These are phyloP conservation scores for Botrytis byssoidea DNA, from an alignment of 2,329 filamentous ascomycete species.

Conservation along the genomic window DNA sequence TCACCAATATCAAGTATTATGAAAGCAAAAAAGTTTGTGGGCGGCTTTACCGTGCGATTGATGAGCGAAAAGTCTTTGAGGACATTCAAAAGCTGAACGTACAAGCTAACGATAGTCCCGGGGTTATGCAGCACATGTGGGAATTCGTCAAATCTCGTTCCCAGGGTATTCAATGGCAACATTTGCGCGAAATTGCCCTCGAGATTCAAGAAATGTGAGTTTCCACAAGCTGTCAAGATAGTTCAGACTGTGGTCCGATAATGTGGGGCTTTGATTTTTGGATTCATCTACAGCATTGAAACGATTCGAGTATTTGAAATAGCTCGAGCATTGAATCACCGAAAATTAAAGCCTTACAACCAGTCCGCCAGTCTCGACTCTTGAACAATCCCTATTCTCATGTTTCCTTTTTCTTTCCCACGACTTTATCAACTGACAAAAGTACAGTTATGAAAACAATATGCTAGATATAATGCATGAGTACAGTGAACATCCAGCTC, in stretches of 20 bases:
- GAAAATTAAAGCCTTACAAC: background rate
- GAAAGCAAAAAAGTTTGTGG: slow-evolving; percentile 67
- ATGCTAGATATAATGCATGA: slow-evolving; percentile 49
- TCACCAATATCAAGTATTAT: slow-evolving; percentile 58
- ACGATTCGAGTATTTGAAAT: background rate
- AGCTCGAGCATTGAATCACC: background rate
- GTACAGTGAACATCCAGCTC: slow-evolving; percentile 43
- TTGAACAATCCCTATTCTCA: slow-evolving; percentile 25
- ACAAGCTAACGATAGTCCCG: slow-evolving; percentile 14
- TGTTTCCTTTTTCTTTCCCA: background rate
- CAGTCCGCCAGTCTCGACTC: background rate
- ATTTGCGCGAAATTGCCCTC: slow-evolving; percentile 41
- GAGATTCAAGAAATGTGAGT: slow-evolving; percentile 49
- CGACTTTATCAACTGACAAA: background rate
- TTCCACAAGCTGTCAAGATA: background rate
- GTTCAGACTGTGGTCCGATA: background rate
- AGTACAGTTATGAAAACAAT: slow-evolving; percentile 51
- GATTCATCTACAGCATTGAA: background rate
- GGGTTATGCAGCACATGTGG: slow-evolving; percentile 40
- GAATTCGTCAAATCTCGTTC: slow-evolving; percentile 42
- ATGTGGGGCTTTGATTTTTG: background rate
- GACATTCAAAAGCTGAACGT: slow-evolving; percentile 29
- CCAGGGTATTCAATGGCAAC: slow-evolving; percentile 41
- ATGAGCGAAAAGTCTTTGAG: slow-evolving; percentile 64
- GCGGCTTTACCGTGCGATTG: slow-evolving; percentile 66